Conservation (phyloP, 305 asterid genomes). For the Solanum hybrid region DNA sequence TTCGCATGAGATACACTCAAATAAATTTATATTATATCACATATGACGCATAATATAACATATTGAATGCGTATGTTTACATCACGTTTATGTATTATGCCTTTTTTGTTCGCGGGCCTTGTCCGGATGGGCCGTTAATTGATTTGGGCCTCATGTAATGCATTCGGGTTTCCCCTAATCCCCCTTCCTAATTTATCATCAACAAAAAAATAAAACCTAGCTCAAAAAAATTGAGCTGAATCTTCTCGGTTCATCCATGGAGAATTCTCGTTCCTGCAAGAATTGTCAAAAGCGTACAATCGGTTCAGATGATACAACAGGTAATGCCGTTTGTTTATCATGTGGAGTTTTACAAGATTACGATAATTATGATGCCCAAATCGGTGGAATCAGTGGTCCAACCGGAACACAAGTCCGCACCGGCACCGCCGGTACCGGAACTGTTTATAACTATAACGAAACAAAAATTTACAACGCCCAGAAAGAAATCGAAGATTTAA, state of each 20-base stretch:
- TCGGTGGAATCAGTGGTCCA: slow-evolving; percentile 42
- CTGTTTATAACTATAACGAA: slow-evolving; percentile 33
- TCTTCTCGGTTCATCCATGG: slow-evolving; percentile 17
- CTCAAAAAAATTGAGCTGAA: not conserved
- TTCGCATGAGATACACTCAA: not conserved
- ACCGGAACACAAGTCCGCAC: slow-evolving; percentile 37
- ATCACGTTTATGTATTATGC: not conserved
- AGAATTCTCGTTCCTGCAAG: slow-evolving; percentile 36
- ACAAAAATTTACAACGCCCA: slow-evolving; percentile 41
- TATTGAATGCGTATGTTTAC: not conserved
- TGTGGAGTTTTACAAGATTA: slow-evolving; percentile 51
- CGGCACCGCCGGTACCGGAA: slow-evolving; percentile 54
- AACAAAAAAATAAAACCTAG: not conserved
- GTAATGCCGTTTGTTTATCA: slow-evolving; percentile 34
- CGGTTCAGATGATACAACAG: slow-evolving; percentile 22
- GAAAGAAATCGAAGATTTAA: slow-evolving; percentile 36
- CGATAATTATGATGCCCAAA: slow-evolving; percentile 39
- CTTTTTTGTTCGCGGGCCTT: not conserved
- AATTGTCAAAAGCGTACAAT: slow-evolving; percentile 31
- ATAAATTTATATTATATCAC: too few species aligned
- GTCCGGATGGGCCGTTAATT: not conserved
- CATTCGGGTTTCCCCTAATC: not conserved
- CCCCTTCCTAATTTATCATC: not conserved
- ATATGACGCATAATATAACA: not conserved
- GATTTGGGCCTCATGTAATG: not conserved